Evolutionary conservation across 305 asterid genomes (phyloP), one percentile per base, ranked within the genome.

Genomic region (Fraxinus baroniana): DNA sequence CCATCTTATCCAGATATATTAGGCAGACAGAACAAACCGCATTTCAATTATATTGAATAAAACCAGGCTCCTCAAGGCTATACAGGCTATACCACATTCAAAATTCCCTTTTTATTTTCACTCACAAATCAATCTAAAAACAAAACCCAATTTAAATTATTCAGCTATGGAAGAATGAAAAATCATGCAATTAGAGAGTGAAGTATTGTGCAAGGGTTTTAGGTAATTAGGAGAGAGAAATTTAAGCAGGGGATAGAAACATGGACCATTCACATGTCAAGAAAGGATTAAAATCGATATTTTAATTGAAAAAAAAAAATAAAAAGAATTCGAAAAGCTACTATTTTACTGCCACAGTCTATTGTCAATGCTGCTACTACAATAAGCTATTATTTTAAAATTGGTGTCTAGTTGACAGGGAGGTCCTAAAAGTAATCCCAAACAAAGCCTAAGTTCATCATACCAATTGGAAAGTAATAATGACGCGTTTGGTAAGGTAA

Each of bases 1-100:
- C 86, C 83, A 78, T 49, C 86, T 71, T 1, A 79, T 33, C 79
- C 66, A 55, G 74, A 55, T 52, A 30, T 7, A 28, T 15, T 28
- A 13, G 74, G 74, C 37, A 68, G 9, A 68, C 20, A 13, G 39
- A 28, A 68, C 37, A 0, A 75, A 80, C 79, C 78, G 41, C 49
- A 46, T 28, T 77, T 79, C 13, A 9, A 4, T 35, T 18, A 17
- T 36, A 41, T 12, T 74, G 55, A 12, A 28, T 17, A 33, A 74
- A n/a, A 55, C n/a, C 24, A 55, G 9, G 66, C 10, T 5, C 24
- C 66, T 5, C 77, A 18, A 60, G 28, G 6, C 70, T 60, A 10
- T 7, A 60, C 12, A 60, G 28, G 6, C 70, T 60, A 10, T 7
- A 60, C 12, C 76, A 55, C n/a, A 39, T 32, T 30, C 4, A 39